A percentile compares a stretch with the other conserved stretches of the same genome.
Conservation (phyloP, 2,329 filamentous ascomycete species). For the Paraphaeosphaeria sporulosa region DNA sequence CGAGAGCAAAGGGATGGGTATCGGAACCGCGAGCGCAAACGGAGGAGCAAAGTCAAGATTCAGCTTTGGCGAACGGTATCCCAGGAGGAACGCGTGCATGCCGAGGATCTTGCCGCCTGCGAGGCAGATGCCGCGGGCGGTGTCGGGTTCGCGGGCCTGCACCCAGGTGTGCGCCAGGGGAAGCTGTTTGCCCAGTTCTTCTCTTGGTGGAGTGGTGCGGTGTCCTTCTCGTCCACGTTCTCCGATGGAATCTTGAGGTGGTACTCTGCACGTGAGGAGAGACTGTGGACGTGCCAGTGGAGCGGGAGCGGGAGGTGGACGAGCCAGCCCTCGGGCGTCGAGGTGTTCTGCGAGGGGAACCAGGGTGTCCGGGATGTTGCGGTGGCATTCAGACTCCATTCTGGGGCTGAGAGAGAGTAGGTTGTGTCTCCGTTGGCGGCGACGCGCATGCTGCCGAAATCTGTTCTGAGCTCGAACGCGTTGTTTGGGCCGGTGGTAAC, state of each 20-base stretch:
- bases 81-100: slow-evolving; percentile 55
- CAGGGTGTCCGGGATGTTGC: slow-evolving; percentile 51
- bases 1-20: slow-evolving; percentile 32
- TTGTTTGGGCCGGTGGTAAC: slow-evolving; percentile 32
- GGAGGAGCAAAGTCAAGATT: slow-evolving; percentile 45
- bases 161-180: slow-evolving; percentile 52
- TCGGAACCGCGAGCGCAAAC: slow-evolving; percentile 37
- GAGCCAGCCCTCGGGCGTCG: slow-evolving; percentile 57
- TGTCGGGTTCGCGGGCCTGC: slow-evolving; percentile 34
- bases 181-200: slow-evolving; percentile 61
- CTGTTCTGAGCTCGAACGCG: slow-evolving; percentile 48
- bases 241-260: slow-evolving; percentile 47
- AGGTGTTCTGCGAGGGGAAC: slow-evolving; percentile 32
- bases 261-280: slow-evolving; percentile 52
- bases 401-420: slow-evolving; percentile 40
- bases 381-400: slow-evolving; percentile 52
- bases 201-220: slow-evolving; percentile 56
- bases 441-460: slow-evolving; percentile 49
- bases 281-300: slow-evolving; percentile 61
- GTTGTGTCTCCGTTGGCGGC: slow-evolving; percentile 46
- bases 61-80: slow-evolving; percentile 20
- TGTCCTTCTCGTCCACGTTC: slow-evolving; percentile 38
- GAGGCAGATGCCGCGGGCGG: slow-evolving; percentile 36
- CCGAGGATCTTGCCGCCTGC: slow-evolving; percentile 46
- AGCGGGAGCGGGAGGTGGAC: slow-evolving; percentile 56